Evolutionary conservation across 169 alveolate genomes (phyloP).

Genomic region (Plasmodium chabaudi): DNA sequence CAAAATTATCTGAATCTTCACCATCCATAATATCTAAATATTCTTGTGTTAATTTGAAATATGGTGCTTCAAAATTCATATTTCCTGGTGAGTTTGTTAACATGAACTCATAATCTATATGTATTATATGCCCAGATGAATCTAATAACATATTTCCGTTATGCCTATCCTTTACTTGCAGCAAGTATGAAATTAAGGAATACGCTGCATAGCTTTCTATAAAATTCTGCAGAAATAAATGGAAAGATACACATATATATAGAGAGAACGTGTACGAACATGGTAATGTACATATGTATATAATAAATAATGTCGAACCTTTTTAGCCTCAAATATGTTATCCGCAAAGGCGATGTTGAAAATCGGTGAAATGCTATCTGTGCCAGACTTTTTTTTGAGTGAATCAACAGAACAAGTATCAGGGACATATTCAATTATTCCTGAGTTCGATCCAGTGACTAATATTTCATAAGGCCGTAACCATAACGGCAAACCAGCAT

Average conservation of each 20-base stretch:
- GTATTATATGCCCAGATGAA: conserved; percentile 95
- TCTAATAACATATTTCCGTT: conserved; percentile 96
- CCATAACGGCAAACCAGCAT: conserved; percentile 92
- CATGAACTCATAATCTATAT: conserved; percentile 96
- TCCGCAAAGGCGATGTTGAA: conserved; percentile 81
- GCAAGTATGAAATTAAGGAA: conserved; percentile 93
- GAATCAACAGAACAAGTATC: conserved; percentile 87
- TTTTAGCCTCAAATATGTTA: conserved; percentile 84
- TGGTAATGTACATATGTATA: not conserved
- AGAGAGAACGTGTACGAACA: not conserved
- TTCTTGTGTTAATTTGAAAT: conserved; percentile 97
- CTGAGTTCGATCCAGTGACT: conserved; percentile 95
- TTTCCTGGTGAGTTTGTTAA: conserved; percentile 97
- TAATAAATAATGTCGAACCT: conserved; percentile 39
- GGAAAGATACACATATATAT: not conserved
- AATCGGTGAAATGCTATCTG: conserved; percentile 82
- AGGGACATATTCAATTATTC: conserved; percentile 88
- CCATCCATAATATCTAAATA: conserved; percentile 96
- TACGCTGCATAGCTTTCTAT: conserved; percentile 97
- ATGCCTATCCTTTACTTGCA: conserved; percentile 97
- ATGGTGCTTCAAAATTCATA: conserved; percentile 95
- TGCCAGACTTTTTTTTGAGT: conserved; percentile 81
- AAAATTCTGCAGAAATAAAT: conserved; percentile 81
- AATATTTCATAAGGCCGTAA: conserved; percentile 95
- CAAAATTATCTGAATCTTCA: conserved; percentile 91